A percentile compares a stretch with the other conserved stretches of the same genome.
These are phyloP conservation scores for Ophiostoma tasmaniense DNA, from an alignment of 2,329 filamentous ascomycete species.

Conservation along the genomic window DNA sequence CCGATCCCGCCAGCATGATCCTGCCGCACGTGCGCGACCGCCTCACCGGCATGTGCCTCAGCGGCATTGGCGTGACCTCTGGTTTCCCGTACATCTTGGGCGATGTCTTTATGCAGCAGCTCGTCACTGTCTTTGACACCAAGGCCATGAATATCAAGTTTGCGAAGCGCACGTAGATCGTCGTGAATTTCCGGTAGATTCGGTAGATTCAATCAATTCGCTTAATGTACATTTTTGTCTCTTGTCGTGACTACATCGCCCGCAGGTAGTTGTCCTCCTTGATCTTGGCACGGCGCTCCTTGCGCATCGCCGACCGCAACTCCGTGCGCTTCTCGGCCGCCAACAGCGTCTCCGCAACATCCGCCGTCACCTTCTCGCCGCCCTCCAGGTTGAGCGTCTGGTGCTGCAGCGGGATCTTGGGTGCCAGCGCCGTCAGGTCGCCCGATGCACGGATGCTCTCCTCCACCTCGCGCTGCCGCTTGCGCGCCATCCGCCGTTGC, in stretches of 20 bases:
- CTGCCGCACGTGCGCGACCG: background rate
- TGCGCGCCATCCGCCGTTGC: constrained; percentile 63
- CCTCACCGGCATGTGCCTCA: background rate
- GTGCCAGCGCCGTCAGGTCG: constrained; percentile 55
- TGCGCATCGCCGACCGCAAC: constrained; percentile 62
- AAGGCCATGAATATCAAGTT: background rate
- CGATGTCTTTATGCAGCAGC: background rate
- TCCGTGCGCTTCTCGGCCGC: constrained; percentile 48
- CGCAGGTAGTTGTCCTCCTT: constrained; percentile 83
- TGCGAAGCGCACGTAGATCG: background rate
- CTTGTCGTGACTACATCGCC: constrained; percentile 50
- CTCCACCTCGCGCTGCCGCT: constrained; percentile 49
- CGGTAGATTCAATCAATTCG: background rate
- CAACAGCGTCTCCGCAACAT: constrained; percentile 33
- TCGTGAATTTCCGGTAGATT: too few relatives aligned
- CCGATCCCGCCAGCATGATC: background rate
- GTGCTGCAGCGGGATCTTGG: constrained; percentile 66
- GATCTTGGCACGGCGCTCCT: constrained; percentile 65
- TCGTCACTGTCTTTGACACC: background rate
- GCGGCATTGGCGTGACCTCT: background rate
- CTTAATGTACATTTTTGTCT: background rate
- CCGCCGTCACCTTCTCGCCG: constrained; percentile 25
- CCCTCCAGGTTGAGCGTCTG: constrained; percentile 64
- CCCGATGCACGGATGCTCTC: constrained; percentile 53
- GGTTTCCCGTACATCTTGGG: background rate